Conservation (phyloP, 352 stramenopile species). For the Phytophthora boehmeriae region DNA sequence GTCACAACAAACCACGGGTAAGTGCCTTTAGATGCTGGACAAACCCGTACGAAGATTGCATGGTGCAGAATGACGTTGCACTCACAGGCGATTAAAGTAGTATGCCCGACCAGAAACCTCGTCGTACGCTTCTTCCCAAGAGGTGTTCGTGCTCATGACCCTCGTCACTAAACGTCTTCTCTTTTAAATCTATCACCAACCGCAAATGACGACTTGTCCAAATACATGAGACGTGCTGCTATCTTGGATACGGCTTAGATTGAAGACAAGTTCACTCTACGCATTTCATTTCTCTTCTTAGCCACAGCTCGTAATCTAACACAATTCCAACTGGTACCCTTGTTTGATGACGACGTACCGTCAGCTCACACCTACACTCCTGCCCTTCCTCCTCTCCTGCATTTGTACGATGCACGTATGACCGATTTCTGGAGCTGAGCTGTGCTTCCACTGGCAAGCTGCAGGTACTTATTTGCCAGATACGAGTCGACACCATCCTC, state of each 20-base stretch:
- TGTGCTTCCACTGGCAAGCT: constrained; percentile 21
- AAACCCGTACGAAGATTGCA: too few species aligned
- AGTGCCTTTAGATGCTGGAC: background rate
- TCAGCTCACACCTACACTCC: background rate
- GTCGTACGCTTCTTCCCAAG: constrained; percentile 67
- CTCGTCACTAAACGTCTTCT: too few species aligned
- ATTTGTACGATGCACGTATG: background rate
- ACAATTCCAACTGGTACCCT: constrained; percentile 5
- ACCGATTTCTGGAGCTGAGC: background rate
- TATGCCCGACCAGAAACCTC: constrained; percentile 40
- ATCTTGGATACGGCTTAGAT: background rate
- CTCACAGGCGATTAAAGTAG: constrained; percentile 65
- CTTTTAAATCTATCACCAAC: too few species aligned
- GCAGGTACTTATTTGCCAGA: background rate
- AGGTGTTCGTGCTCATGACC: constrained; percentile 20
- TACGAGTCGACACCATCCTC: too few species aligned
- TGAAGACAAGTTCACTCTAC: constrained; percentile 20
- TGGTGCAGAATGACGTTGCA: background rate
- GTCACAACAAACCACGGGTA: constrained; percentile 1
- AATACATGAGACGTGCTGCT: too few species aligned
- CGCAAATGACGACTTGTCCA: too few species aligned
- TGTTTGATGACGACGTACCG: background rate
- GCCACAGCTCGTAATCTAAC: constrained; percentile 9
- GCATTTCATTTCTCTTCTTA: constrained; percentile 16
- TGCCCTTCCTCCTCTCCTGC: background rate